phyloP scores from a whole-genome alignment of 2,329 filamentous ascomycete species.

The Colletotrichum truncatum region DNA sequence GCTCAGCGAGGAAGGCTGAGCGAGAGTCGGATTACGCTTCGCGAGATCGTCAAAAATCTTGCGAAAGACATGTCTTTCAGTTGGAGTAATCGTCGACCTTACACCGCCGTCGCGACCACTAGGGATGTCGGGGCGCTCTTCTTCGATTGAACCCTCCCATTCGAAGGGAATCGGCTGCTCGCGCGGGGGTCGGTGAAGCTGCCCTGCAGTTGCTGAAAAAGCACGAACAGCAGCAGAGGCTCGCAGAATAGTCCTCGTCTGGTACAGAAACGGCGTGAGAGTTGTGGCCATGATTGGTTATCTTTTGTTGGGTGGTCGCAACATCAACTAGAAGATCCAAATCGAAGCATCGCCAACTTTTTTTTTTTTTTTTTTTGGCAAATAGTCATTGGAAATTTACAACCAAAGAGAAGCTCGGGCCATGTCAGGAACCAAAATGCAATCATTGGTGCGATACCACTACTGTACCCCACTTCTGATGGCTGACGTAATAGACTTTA shows the following conservation, averaged over 20 bases:
- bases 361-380: background rate
- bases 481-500: constrained; percentile 19
- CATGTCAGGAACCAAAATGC: background rate
- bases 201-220: constrained; percentile 24
- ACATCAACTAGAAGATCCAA: too few species aligned
- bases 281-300: constrained; percentile 55
- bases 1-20: background rate
- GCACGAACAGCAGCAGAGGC: constrained; percentile 35
- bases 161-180: constrained; percentile 61
- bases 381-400: constrained; percentile 10
- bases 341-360: background rate
- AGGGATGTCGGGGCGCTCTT: constrained; percentile 33
- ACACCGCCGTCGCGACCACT: constrained; percentile 30
- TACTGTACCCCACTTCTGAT: too few species aligned
- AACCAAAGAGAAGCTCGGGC: constrained; percentile 18
- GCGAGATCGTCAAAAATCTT: constrained; percentile 61
- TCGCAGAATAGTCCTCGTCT: constrained; percentile 70
- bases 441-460: too few species aligned
- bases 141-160: constrained; percentile 43
- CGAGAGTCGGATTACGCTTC: background rate
- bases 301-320: background rate
- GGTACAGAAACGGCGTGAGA: constrained; percentile 75
- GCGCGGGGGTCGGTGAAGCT: constrained; percentile 33
- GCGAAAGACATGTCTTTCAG: constrained; percentile 66
- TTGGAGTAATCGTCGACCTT: constrained; percentile 64